Conservation (phyloP, 495 filamentous ascomycete genomes). For the Cercophora scortea region DNA sequence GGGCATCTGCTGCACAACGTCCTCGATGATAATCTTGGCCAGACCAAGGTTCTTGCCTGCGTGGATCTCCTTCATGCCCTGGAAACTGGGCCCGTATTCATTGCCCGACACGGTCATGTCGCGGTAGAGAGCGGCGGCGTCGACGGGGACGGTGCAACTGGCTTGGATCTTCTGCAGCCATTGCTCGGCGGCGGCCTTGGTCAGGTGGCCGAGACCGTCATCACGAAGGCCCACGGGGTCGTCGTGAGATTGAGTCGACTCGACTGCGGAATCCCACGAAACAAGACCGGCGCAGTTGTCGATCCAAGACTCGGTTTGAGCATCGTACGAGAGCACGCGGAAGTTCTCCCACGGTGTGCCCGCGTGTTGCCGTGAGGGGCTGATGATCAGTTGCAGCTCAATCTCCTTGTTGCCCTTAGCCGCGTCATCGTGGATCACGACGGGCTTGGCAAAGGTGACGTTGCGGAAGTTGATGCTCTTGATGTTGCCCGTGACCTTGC, state of each 20-base stretch:
- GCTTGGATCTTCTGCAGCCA: neutral
- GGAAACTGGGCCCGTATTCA: conserved; percentile 17
- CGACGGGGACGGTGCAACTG: neutral
- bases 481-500: conserved; percentile 3
- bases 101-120: conserved; percentile 6
- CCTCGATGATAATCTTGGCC: conserved; percentile 9
- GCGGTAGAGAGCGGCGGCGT: neutral
- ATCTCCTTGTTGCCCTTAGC: neutral
- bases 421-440: neutral
- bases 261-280: neutral
- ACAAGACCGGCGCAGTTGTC: neutral
- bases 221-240: neutral
- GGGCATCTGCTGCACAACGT: conserved; percentile 14
- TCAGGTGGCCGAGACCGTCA: neutral
- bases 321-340: neutral
- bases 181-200: neutral
- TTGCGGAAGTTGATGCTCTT: neutral
- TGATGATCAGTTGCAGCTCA: neutral
- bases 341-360: neutral
- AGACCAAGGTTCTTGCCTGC: conserved; percentile 1
- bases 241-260: no score
- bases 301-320: neutral
- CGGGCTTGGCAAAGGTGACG: neutral
- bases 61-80: conserved; percentile 10
- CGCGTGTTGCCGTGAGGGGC: neutral